Base-by-base conservation (phyloP, 2,329 filamentous ascomycete species). In the Botrytis fragariae region DNA sequence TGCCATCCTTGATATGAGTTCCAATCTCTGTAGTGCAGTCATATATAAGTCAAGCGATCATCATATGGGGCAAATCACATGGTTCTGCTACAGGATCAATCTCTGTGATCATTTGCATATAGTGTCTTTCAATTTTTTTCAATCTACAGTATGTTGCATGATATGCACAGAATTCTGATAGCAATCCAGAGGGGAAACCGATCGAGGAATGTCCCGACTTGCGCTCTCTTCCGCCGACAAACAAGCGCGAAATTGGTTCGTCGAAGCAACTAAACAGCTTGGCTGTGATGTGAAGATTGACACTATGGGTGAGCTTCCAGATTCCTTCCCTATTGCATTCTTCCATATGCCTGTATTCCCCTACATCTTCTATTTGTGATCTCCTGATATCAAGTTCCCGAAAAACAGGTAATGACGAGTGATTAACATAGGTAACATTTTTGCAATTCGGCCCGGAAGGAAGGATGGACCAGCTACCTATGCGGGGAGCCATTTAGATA, bases 151-250 rank as follows among this genome's bases (percentile, higher is more conserved):
- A n/a, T 39, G 25, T 22, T n/a, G 14, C 14, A 10, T 29, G 4
- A 35, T 25, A 44, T 3, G 20, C 1, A 63, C n/a, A 29, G 29
- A 64, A 37, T 69, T 29, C 76, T 77, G 35, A 77, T 32, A 37
- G 57, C 6, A 18, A 65, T 8, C 12, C 73, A 87, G 87, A 60
- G 83, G 79, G 35, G 79, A 83, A 35, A 92, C 88, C 20, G 89
- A 94, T 74, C 92, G 90, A 1, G 93, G 93, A 73, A 95, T 95
- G 93, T 87, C 89, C 39, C 90, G 93, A 2, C 87, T 95, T 1
- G 85, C 92, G 4, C 85, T 95, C 32, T 90, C 90, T 3, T 89
- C 94, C 77, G 84, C 89, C 2, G 93, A 95, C 80, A 92, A 91
- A 79, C 82, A 87, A 77, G 92, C 87, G 32, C 48, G 73, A 64